Evolutionary conservation across 805 yeast genomes (phyloP).

Genomic region (Diddensiella caesifluorescens): DNA sequence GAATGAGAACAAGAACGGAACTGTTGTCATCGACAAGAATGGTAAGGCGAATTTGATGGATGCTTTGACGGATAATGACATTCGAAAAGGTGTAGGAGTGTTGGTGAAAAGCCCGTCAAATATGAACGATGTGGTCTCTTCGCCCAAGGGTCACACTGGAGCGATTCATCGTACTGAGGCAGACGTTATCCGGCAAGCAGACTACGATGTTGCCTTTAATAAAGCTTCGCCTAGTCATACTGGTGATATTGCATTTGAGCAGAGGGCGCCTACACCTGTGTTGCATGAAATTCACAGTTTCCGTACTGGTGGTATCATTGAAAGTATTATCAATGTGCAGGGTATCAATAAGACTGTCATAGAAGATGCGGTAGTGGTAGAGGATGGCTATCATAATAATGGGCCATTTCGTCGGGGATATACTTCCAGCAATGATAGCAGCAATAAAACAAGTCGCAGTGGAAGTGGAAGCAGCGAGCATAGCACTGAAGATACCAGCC

Average conservation of each 20-base stretch:
- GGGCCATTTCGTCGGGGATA: conserved; percentile 1
- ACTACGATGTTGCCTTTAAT: conserved; percentile 4
- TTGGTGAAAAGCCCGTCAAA: conserved; percentile 2
- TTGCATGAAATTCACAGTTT: conserved; percentile 26
- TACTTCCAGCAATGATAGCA: background rate
- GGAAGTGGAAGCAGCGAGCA: background rate
- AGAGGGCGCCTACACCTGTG: background rate
- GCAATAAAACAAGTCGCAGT: conserved; percentile 2
- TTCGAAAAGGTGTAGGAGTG: background rate
- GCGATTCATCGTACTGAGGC: conserved; percentile 22
- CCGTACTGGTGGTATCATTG: conserved; percentile 61
- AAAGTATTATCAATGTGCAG: conserved; percentile 73
- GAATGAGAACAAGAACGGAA: background rate
- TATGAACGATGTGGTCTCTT: conserved; percentile 3
- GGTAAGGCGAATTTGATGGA: background rate
- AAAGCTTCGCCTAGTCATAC: conserved; percentile 5
- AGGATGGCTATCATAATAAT: conserved; percentile 6
- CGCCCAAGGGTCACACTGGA: conserved; percentile 18
- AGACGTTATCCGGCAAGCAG: conserved; percentile 21
- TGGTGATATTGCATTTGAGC: conserved; percentile 9
- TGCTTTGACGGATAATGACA: background rate
- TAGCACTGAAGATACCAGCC: background rate
- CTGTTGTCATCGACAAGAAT: background rate
- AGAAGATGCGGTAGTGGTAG: conserved; percentile 40
- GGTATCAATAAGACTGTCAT: conserved; percentile 85